These are phyloP conservation scores for Pichia ethanolica DNA, from an alignment of 805 yeast species.

Conservation along the genomic window DNA sequence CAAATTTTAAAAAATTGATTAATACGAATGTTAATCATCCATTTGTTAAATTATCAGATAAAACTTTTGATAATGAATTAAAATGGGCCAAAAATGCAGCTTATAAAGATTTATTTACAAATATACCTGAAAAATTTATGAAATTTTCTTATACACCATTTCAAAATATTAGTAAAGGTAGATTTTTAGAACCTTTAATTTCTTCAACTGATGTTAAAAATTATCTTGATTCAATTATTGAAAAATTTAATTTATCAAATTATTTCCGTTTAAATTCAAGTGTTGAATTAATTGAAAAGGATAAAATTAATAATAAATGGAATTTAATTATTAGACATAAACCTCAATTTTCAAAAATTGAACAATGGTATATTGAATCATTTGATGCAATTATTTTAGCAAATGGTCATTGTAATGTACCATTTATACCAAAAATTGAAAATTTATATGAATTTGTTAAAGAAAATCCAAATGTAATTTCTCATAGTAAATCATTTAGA, in stretches of 20 bases:
- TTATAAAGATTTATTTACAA: slow-evolving; percentile 34
- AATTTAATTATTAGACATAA: slow-evolving; percentile 11
- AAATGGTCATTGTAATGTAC: slow-evolving; percentile 51
- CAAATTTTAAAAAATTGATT: slow-evolving; percentile 14
- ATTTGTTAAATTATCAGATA: slow-evolving; percentile 9
- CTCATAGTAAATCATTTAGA: slow-evolving; percentile 52
- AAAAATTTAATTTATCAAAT: slow-evolving; percentile 22
- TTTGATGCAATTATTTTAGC: slow-evolving; percentile 60
- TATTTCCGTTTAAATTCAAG: slow-evolving; percentile 33
- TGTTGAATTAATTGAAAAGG: slow-evolving; percentile 31
- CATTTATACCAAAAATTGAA: slow-evolving; percentile 45
- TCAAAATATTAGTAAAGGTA: slow-evolving; percentile 4
- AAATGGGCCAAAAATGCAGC: slow-evolving; percentile 36
- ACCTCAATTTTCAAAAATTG: slow-evolving; percentile 8
- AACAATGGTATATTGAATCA: slow-evolving; percentile 37
- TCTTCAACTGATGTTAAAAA: slow-evolving; percentile 16
- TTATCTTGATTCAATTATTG: slow-evolving; percentile 10
- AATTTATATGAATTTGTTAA: slow-evolving; percentile 18
- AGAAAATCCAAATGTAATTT: slow-evolving; percentile 36
- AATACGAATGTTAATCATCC: slow-evolving; percentile 31
- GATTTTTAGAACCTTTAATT: slow-evolving; percentile 8
- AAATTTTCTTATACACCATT: slow-evolving; percentile 29
- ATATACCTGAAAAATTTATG: slow-evolving; percentile 34
- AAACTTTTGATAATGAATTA: slow-evolving; percentile 10
- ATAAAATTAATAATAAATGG: slow-evolving; percentile 28